These are phyloP conservation scores for Fragilariopsis cylindrus DNA, from an alignment of 108 stramenopile species.

Conservation along the genomic window DNA sequence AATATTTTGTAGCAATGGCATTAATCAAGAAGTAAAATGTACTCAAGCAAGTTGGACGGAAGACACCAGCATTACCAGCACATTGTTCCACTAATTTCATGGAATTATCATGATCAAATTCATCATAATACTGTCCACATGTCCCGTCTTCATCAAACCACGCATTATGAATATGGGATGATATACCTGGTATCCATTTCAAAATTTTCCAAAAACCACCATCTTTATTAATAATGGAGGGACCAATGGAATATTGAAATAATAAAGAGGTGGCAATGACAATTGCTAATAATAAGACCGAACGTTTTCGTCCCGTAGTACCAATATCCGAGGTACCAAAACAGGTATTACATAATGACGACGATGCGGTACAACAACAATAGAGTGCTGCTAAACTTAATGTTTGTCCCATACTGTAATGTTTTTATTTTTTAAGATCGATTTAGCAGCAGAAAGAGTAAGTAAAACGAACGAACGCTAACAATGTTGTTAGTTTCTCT, in stretches of 20 bases:
- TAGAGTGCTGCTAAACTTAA: constrained; percentile 59
- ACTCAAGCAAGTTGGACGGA: constrained; percentile 65
- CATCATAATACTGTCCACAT: neutral
- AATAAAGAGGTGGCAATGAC: constrained; percentile 59
- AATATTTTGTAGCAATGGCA: constrained; percentile 52
- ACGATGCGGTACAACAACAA: constrained; percentile 63
- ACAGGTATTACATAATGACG: constrained; percentile 70
- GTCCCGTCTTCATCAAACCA: constrained; percentile 33
- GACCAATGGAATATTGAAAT: constrained; percentile 81
- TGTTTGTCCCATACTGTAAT: constrained; percentile 33
- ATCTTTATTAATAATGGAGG: constrained; percentile 47
- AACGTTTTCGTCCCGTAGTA: constrained; percentile 80
- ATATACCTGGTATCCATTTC: neutral
- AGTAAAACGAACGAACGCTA: too few relatives aligned
- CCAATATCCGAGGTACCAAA: constrained; percentile 56
- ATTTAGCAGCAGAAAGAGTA: too few relatives aligned
- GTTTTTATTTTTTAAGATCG: too few relatives aligned
- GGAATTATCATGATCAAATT: neutral
- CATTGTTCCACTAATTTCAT: constrained; percentile 43
- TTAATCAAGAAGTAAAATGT: constrained; percentile 63
- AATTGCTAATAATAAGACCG: constrained; percentile 65
- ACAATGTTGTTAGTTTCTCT: too few relatives aligned
- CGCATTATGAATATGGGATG: neutral
- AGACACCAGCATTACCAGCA: constrained; percentile 81
- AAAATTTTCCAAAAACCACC: constrained; percentile 49